Evolutionary conservation across 1,284 basidiomycete genomes (phyloP), one percentile per base, ranked within the genome.

Genomic region (Ustilago sp.): DNA sequence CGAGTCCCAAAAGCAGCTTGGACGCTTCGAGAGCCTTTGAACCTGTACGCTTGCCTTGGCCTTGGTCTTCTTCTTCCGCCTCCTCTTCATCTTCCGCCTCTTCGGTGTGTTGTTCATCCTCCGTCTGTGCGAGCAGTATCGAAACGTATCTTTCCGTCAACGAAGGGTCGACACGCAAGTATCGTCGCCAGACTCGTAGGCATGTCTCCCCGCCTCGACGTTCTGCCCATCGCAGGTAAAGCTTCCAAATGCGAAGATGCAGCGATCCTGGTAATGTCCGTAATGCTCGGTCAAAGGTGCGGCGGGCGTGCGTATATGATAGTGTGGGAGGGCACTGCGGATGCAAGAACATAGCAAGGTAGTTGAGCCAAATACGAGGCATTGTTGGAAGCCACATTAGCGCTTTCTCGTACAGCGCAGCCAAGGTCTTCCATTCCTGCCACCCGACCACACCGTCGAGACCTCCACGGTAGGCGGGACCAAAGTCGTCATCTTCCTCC

Each of bases 211-310:
- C 94, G 63, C 94, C 93, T 23, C 90, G 90, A 34, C 89, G 86
- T 88, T 97, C 94, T 2, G 95, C 93, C 94, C 95, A 98, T 8
- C 93, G 89, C n/a, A 99, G 90, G 86, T 98, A 99, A 57, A 93
- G 89, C 23, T 93, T 91, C 97, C 97, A 99, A 75, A 99, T 90
- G 45, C 95, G 92, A 15, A 91, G 90, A 85, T 99, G 97, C n/a
- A 98, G 89, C 53, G 94, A 95, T 4, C 94, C 95, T 6, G 95
- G 93, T 7, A 99, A 90, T 0, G 95, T 95, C 57, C 97, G 92
- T 34, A 99, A 88, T 1, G 96, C 94, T 59, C 97, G 92, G 87
- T 99, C 97, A 84, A 94, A 99, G 0, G 95, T 97, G 73, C 92
- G 90, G 19, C 96, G 91, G 6, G 95, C 95, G 86, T 99, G 96